Evolutionary conservation across 2,329 filamentous ascomycete species (phyloP), one percentile per base, ranked within the genome.

Genomic region (Acephala macrosclerotiorum): DNA sequence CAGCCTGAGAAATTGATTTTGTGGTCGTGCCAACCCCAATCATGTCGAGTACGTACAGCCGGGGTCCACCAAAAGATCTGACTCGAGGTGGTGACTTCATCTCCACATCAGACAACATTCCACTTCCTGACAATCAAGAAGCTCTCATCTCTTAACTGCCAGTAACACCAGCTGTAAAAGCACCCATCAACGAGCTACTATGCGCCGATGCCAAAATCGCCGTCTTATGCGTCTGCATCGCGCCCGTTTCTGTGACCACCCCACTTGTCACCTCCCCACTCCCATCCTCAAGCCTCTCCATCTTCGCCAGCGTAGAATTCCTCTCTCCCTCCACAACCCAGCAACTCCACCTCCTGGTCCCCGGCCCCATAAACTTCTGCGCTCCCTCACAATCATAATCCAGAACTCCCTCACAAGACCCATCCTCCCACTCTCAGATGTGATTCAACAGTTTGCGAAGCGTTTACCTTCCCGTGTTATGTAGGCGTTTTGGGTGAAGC

Each of bases 401-500:
- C 55, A 57, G 25, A 4, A 65, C 60, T 0, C 67, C 70, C 20
- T 69, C 38, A 66, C 74, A 75, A 9, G 56, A 1, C 70, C 70
- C 63, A 75, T 69, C 22, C 68, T 25, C 11, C 64, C 65, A 49
- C 65, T 68, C 51, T 74, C 70, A 1, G 74, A 73, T 25, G 73
- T 75, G 14, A 75, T 61, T 5, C 36, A 55, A 61, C 74, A 75
- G 26, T 72, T 64, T 2, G 71, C 72, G 59, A 70, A 75, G 8
- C 60, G 42, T 36, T 67, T 64, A 1, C 73, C 73, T 49, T 72
- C 66, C 6, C 71, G 36, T 2, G 66, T 69, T 4, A 75, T 60
- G 51, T 73, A 70, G 1, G 73, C 74, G 2, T 67, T n/a, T 1
- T 62, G 45, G 25, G 56, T 53, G 53, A 74, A 74, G 55, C 74